These are phyloP conservation scores for Boletellus ananas DNA, from an alignment of 768 basidiomycete genomes.

Conservation along the genomic window DNA sequence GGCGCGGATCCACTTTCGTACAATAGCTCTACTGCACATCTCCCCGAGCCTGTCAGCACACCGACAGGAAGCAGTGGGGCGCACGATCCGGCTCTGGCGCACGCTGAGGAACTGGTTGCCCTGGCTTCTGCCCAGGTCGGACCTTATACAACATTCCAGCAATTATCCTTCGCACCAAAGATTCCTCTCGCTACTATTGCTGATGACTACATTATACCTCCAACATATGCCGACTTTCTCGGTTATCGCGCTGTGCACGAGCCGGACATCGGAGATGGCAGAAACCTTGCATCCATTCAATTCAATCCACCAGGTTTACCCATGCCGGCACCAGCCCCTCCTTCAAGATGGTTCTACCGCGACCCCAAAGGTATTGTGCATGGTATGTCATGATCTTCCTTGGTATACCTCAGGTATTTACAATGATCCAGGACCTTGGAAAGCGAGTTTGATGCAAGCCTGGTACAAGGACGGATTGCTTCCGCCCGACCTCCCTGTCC, in stretches of 20 bases:
- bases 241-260: constrained; percentile 65
- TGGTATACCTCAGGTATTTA: constrained; percentile 9
- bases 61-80: constrained; percentile 29
- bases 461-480: constrained; percentile 86
- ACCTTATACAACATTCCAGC: constrained; percentile 90
- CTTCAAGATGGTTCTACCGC: constrained; percentile 77
- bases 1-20: constrained; percentile 32
- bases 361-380: constrained; percentile 80
- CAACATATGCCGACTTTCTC: constrained; percentile 79
- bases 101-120: constrained; percentile 64
- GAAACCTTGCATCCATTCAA: constrained; percentile 57
- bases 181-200: constrained; percentile 88
- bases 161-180: constrained; percentile 77
- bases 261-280: constrained; percentile 44
- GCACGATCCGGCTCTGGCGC: constrained; percentile 37
- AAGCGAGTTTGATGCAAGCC: constrained; percentile 80
- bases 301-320: constrained; percentile 81
- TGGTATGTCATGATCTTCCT: constrained; percentile 44
- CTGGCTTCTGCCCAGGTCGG: constrained; percentile 70
- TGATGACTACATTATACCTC: constrained; percentile 89
- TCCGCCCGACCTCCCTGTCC: constrained; percentile 77
- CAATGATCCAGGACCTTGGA: constrained; percentile 68
- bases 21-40: constrained; percentile 26
- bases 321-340: constrained; percentile 60
- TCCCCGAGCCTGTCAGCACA: constrained; percentile 20